These are phyloP conservation scores for Dipodascopsis uninucleata DNA, from an alignment of 805 yeast species.

Conservation along the genomic window DNA sequence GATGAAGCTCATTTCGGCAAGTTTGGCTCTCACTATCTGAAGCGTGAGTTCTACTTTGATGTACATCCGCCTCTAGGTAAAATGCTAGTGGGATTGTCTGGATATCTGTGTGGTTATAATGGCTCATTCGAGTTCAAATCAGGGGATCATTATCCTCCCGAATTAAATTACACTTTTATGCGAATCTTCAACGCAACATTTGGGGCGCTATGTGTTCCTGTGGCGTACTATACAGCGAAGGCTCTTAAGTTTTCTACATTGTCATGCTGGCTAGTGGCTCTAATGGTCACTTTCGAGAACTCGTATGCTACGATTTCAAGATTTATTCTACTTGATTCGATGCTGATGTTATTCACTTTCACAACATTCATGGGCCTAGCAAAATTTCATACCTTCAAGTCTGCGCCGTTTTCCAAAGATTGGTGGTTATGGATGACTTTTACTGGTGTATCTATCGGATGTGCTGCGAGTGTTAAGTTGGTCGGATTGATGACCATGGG, in stretches of 20 bases:
- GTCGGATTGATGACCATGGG: constrained; percentile 90
- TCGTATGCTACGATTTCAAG: constrained; percentile 82
- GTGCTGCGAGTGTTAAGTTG: constrained; percentile 84
- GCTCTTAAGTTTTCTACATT: constrained; percentile 67
- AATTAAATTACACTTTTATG: constrained; percentile 78
- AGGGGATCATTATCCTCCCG: constrained; percentile 70
- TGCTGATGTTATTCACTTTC: constrained; percentile 82
- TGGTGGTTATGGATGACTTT: constrained; percentile 94
- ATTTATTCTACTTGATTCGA: constrained; percentile 87
- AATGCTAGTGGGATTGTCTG: constrained; percentile 84
- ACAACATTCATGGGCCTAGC: constrained; percentile 72
- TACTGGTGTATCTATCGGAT: constrained; percentile 84
- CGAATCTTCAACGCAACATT: constrained; percentile 82
- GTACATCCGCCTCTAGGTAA: constrained; percentile 98
- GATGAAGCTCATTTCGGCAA: constrained; percentile 98
- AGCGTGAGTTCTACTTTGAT: constrained; percentile 88
- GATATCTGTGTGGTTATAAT: constrained; percentile 79
- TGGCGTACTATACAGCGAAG: constrained; percentile 78
- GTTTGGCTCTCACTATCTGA: constrained; percentile 86
- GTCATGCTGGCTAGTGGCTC: constrained; percentile 71
- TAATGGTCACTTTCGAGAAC: constrained; percentile 75
- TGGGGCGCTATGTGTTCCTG: constrained; percentile 79
- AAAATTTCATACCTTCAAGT: constrained; percentile 60
- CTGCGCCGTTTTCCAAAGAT: constrained; percentile 61
- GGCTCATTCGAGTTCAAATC: constrained; percentile 89